Base-by-base conservation (phyloP, 2,329 filamentous ascomycete species). In the Aspergillus ochraceoroseus region DNA sequence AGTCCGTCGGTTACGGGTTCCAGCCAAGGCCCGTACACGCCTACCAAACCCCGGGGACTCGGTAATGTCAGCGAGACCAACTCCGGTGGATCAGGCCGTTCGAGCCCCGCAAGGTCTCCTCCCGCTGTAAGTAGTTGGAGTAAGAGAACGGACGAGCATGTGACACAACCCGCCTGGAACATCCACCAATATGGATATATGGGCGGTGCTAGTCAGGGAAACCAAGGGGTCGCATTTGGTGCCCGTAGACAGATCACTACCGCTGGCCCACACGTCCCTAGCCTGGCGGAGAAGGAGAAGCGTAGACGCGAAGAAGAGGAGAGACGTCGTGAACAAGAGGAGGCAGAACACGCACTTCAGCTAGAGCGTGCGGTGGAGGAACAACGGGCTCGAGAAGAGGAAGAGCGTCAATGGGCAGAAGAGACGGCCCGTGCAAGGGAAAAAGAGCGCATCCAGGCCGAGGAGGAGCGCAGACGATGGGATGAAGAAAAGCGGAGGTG, bases 131-230 rank as follows among this genome's bases (percentile, higher is more conserved):
- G 85, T 60, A 94, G 81, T 65, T 96, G 92, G 92, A 94, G 86
- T 65, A 94, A 80, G 62, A 86, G 77, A 63, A 76, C 78, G 40
- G 87, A 95, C 53, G 85, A 95, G 63, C 79, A 78, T 11, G 76
- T 75, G 30, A 95, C 89, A 1, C 75, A 82, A 17, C 92, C 92
- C 0, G 92, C 92, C 1, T 98, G 92, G 92, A 98, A 96, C 61
- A 96, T 96, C 54, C 85, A 89, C 42, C 92, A 98, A 62, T 98
- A 98, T 61, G 89, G 92, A 5, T 98, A 95, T 66, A 92, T 96
- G 84, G 92, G 92, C 43, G 92, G 92, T 33, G 92, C 92, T 17
- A 95, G 87, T 57, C 92, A 98, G 63, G 90, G 87, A 2, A 96
- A 94, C 55, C 80, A 95, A 47, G 92, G 92, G 12, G 87, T 98